Evolutionary conservation across 2,329 filamentous ascomycete species (phyloP), one percentile per base, ranked within the genome.

Genomic region (Truncatella angustata): DNA sequence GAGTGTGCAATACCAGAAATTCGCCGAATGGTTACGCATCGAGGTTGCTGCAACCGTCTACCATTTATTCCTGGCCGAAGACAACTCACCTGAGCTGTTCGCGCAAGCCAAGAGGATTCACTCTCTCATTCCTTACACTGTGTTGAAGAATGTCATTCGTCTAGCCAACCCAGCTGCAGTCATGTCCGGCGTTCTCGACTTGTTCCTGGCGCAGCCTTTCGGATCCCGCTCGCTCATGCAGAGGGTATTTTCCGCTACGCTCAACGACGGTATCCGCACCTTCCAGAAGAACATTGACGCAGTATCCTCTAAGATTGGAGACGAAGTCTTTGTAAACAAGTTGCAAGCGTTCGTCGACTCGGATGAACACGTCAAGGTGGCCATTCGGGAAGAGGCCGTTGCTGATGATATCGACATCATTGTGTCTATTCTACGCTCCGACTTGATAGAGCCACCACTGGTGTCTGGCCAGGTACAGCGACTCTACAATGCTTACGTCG

Each of bases 11-110:
- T 97, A 97, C 69, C 90, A 94, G 65, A 99, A 97, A 68, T 97
- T 99, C 66, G 93, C 93, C 16, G 94, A 99, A 70, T 99, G 94
- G 94, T 76, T 97, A 47, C 87, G 94, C 35, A 99, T 99, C 64
- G 94, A 99, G 73, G 87, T 99, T 45, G 94, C 94, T 21, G 94
- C 94, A 36, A 97, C 94, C 20, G 85, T 97, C 54, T 99, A 99
- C 66, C 94, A 99, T 69, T 78, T 99, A 30, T 99, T 99, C 78
- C 80, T 99, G 40, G 94, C 94, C 5, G 94, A 99, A 69, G 94
- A 99, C 72, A 99, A 99, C 70, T 97, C 93, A 0, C 92, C 94
- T 1, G 94, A 99, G 66, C 73, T 99, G 26, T 97, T 97, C 68
- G 91, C 91, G 0, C 94, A 99, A 70, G 86, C 89, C 4, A 96